phyloP scores from a whole-genome alignment of 2,329 filamentous ascomycete species.

The Aulographum hederae region DNA sequence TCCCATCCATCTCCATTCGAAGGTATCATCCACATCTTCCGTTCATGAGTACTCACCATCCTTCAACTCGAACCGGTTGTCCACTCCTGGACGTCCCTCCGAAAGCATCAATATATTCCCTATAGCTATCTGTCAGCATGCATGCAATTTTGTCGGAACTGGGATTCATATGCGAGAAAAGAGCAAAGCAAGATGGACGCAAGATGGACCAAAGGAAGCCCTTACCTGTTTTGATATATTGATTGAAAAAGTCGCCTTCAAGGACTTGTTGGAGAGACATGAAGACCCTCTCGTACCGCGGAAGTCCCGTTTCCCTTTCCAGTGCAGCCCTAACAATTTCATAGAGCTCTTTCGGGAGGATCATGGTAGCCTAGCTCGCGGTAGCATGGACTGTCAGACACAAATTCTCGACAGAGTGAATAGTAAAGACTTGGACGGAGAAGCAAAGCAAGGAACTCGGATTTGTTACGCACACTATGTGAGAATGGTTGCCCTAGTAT shows the following conservation, averaged over 20 bases:
- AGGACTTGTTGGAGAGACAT: conserved; percentile 58
- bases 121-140: conserved; percentile 22
- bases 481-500: conserved; percentile 47
- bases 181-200: background rate
- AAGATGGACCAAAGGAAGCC: background rate
- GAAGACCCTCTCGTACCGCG: conserved; percentile 47
- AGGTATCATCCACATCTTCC: background rate
- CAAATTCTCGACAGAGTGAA: too few relatives aligned
- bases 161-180: background rate
- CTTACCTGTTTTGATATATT: conserved; percentile 64
- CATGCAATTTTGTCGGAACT: background rate
- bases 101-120: conserved; percentile 74
- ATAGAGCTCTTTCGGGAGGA: conserved; percentile 50
- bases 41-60: conserved; percentile 50
- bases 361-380: conserved; percentile 44
- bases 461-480: conserved; percentile 41
- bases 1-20: background rate
- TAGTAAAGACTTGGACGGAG: background rate
- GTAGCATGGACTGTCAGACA: background rate
- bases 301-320: conserved; percentile 17
- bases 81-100: conserved; percentile 49
- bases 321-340: conserved; percentile 36
- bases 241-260: conserved; percentile 58
- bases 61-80: conserved; percentile 53
- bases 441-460: background rate